Conservation (phyloP, 164 flowering plant genomes). For the Annona squamosa region DNA sequence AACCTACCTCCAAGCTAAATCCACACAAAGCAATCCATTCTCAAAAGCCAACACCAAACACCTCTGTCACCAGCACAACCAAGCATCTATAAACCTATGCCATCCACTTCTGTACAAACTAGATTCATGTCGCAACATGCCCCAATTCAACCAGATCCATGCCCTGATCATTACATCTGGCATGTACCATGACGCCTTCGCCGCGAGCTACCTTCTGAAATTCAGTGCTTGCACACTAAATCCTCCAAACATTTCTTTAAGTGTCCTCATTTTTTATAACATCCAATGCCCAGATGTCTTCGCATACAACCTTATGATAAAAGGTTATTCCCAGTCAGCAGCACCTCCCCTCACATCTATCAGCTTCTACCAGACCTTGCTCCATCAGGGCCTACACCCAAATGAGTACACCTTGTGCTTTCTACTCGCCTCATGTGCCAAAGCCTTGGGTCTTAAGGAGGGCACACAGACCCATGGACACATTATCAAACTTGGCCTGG, state of each 20-base stretch:
- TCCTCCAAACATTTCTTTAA: slow-evolving; percentile 8
- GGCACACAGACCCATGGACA: slow-evolving; percentile 20
- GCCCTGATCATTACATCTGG: slow-evolving; percentile 14
- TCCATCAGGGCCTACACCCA: slow-evolving; percentile 12
- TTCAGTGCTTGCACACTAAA: slow-evolving; percentile 6
- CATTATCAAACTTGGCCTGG: slow-evolving; percentile 12
- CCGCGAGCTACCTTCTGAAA: slow-evolving; percentile 15
- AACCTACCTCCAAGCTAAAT: not conserved
- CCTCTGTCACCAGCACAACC: not conserved
- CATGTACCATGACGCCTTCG: slow-evolving; percentile 10
- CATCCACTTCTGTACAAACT: slow-evolving; percentile 18
- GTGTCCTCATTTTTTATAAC: slow-evolving; percentile 12
- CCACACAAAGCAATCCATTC: not conserved
- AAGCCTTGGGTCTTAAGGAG: slow-evolving; percentile 5
- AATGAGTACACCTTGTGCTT: slow-evolving; percentile 25
- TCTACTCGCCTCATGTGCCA: slow-evolving; percentile 18
- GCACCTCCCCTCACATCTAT: slow-evolving; percentile 7
- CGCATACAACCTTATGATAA: slow-evolving; percentile 16
- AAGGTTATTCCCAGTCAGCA: slow-evolving; percentile 10
- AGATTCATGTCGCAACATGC: slow-evolving; percentile 10
- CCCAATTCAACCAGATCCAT: slow-evolving; percentile 21
- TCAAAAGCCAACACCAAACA: not conserved
- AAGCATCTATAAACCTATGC: slow-evolving; percentile 9
- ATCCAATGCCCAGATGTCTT: slow-evolving; percentile 19
- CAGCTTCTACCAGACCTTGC: slow-evolving; percentile 11